A percentile compares a stretch with the other conserved stretches of the same genome.
Conservation (phyloP, 176 grass and related monocot species). For the Bromus sterilis region DNA sequence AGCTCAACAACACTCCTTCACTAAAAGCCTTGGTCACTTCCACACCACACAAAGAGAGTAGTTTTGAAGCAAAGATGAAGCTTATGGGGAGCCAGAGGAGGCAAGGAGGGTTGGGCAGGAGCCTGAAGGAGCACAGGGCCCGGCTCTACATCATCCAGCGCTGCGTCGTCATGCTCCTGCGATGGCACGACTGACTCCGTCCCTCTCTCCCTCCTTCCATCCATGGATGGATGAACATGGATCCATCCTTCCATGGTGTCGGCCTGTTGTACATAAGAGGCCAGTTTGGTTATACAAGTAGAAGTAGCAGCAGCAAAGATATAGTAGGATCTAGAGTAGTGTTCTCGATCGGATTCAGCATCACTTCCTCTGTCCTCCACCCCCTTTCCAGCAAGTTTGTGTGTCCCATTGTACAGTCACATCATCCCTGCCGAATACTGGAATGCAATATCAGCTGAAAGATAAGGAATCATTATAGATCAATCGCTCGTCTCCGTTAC, state of each 20-base stretch:
- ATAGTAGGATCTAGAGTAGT: neutral
- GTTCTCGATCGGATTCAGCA: neutral
- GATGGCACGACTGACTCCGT: conserved; percentile 34
- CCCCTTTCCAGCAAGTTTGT: neutral
- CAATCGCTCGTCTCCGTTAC: too few relatives aligned
- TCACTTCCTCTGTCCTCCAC: neutral
- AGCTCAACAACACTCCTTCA: neutral
- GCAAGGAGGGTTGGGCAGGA: conserved; percentile 20
- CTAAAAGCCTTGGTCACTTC: neutral
- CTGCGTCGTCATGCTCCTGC: conserved; percentile 53
- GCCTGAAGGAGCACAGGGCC: conserved; percentile 35
- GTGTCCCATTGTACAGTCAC: neutral
- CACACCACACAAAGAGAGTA: neutral
- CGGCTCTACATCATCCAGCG: conserved; percentile 55
- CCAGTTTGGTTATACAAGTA: neutral
- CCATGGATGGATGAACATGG: neutral
- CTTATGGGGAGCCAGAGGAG: conserved; percentile 29
- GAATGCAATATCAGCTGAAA: too few relatives aligned
- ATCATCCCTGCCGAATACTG: neutral
- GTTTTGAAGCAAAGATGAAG: conserved; percentile 23
- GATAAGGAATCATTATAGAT: too few relatives aligned
- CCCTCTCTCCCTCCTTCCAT: too few relatives aligned
- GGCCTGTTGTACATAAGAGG: neutral
- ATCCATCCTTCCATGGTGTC: neutral
- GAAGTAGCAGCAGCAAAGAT: neutral